Evolutionary conservation across 495 filamentous ascomycete genomes (phyloP), one percentile per base, ranked within the genome.

Genomic region (Penicillium tannophilum): DNA sequence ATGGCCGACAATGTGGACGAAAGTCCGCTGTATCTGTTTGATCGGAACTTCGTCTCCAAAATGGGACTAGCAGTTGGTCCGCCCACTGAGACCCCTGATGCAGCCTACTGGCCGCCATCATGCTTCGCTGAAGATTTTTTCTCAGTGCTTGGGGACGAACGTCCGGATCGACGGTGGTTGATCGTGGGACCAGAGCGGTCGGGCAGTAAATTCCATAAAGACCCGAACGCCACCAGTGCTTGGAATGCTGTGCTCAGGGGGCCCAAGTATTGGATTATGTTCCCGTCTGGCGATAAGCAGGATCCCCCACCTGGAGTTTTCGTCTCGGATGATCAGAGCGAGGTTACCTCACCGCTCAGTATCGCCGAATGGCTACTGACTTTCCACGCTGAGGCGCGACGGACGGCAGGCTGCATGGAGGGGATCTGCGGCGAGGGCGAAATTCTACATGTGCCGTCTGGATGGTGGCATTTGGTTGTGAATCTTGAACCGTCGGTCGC

Each of bases 211-310:
- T 97, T 97, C 64, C 94, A 98, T 78, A 97, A 97, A 68, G 88
- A 89, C 60, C 86, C 86, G 0, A 90, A 89, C 67, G 86, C 80
- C 17, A 88, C 82, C 17, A 93, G 89, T 62, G 94, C 94, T 3
- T 98, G 94, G 94, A 98, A 98, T 69, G 93, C 94, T 0, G 93
- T 98, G 16, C 71, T 98, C 33, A 82, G 88, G 54, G 94, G 94
- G 16, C 86, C 89, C 19, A 98, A 98, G 71, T 98, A 98, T 77
- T 98, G 94, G 94, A 95, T 98, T 60, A 96, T 92, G 88, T 93
- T 97, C 79, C 86, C 94, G 47, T 76, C 87, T 0, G 79, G 80
- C 16, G 72, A 82, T 30, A 83, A 81, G 24, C 76, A 81, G 43
- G 73, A 85, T 64, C 83, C 86, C 9, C 90, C 90, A 10, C 94